A percentile compares a stretch with the other conserved stretches of the same genome.
Conservation (phyloP, 495 filamentous ascomycete species). For the Pyrenula massariospora region DNA sequence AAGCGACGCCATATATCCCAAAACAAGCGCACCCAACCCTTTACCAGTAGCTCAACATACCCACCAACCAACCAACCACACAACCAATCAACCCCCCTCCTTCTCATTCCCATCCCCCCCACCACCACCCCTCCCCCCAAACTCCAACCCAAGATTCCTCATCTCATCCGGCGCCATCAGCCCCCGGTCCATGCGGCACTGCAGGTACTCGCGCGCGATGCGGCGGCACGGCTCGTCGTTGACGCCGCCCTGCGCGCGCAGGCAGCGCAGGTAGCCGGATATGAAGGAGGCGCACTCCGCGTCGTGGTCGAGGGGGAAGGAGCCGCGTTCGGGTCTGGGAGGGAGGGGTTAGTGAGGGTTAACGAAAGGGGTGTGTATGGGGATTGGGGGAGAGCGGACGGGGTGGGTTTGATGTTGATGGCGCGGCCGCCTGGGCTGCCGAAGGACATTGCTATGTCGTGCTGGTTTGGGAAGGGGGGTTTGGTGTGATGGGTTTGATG, state of each 20-base stretch:
- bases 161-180: constrained; percentile 92
- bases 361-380: neutral
- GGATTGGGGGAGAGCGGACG: constrained; percentile 41
- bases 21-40: too few relatives aligned
- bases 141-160: constrained; percentile 77
- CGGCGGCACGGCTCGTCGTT: constrained; percentile 78
- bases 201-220: constrained; percentile 76
- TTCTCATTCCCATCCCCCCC: too few relatives aligned
- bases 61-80: too few relatives aligned
- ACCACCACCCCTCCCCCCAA: constrained; percentile 30
- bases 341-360: neutral
- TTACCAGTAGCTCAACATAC: too few relatives aligned
- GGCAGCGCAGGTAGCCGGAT: constrained; percentile 67
- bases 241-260: constrained; percentile 67
- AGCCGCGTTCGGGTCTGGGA: constrained; percentile 77
- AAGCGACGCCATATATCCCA: too few relatives aligned
- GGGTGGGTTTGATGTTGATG: constrained; percentile 58
- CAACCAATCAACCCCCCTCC: too few relatives aligned
- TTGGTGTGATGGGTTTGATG: too few relatives aligned
- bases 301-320: constrained; percentile 93
- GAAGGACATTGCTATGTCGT: constrained; percentile 57
- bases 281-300: constrained; percentile 92
- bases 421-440: constrained; percentile 67
- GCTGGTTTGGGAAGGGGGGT: too few relatives aligned
- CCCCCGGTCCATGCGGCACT: constrained; percentile 91